phyloP scores from a whole-genome alignment of 1,139 yeast species.

The Yamadazyma siamensis region DNA sequence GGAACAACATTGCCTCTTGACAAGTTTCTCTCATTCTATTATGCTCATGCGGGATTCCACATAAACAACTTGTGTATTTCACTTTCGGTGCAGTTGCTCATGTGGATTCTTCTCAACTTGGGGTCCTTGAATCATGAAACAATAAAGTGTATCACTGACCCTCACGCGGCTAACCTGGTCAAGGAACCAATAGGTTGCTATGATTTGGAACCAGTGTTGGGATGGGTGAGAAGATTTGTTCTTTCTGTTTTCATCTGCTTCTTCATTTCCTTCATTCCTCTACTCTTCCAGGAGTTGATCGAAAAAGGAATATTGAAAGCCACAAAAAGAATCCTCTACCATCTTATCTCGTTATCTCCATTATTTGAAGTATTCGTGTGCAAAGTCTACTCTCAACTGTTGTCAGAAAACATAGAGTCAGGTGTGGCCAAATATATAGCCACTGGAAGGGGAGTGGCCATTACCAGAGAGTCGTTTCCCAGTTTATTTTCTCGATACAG shows the following conservation, averaged over 20 bases:
- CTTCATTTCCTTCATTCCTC: constrained; percentile 77
- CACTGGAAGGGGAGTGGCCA: constrained; percentile 86
- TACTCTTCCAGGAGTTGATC: constrained; percentile 72
- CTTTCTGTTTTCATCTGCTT: constrained; percentile 80
- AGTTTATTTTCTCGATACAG: constrained; percentile 64
- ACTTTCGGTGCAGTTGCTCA: constrained; percentile 67
- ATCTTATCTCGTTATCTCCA: constrained; percentile 73
- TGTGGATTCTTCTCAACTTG: constrained; percentile 63
- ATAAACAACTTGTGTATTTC: constrained; percentile 77
- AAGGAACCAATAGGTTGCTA: constrained; percentile 73
- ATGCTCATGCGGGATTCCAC: constrained; percentile 92
- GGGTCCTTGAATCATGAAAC: constrained; percentile 66
- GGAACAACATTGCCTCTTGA: constrained; percentile 81
- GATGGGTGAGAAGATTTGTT: constrained; percentile 81
- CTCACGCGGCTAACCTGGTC: constrained; percentile 52
- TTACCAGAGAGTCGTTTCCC: constrained; percentile 59
- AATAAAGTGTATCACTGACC: constrained; percentile 50
- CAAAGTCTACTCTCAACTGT: constrained; percentile 73
- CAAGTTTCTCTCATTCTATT: constrained; percentile 77
- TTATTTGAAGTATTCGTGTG: constrained; percentile 86
- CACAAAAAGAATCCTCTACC: constrained; percentile 53
- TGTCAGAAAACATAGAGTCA: constrained; percentile 63
- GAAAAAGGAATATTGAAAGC: constrained; percentile 76
- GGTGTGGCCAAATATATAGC: constrained; percentile 86
- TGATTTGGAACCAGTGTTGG: constrained; percentile 66